Evolutionary conservation across 768 basidiomycete genomes (phyloP).

Genomic region (Suillus decipiens): DNA sequence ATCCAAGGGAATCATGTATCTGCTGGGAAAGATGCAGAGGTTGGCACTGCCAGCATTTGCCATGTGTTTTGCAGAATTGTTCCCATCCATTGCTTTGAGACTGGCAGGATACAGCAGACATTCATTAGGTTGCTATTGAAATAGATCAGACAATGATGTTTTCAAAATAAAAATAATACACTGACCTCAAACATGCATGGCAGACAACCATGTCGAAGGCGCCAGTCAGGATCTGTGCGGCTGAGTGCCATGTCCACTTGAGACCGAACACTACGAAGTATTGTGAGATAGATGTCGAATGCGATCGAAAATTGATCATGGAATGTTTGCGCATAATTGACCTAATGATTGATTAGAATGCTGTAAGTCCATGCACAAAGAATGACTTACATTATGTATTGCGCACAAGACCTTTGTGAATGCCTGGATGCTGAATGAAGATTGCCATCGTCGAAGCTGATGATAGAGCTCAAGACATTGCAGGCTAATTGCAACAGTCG

Average conservation of each 20-base stretch:
- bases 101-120: constrained; percentile 23
- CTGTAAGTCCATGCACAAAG: too few species aligned
- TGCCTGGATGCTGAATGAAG: too few species aligned
- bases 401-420: too few species aligned
- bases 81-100: constrained; percentile 35
- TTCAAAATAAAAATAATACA: background rate
- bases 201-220: background rate
- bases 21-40: constrained; percentile 19
- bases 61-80: constrained; percentile 36
- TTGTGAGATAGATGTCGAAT: background rate
- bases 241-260: background rate
- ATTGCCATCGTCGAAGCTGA: too few species aligned
- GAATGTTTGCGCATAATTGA: background rate
- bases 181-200: background rate
- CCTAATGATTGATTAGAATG: too few species aligned
- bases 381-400: too few species aligned
- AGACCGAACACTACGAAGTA: background rate
- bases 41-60: constrained; percentile 21
- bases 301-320: background rate
- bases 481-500: too few species aligned
- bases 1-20: constrained; percentile 27
- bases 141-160: background rate
- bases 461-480: too few species aligned
- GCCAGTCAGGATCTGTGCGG: background rate
- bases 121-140: constrained; percentile 25